A percentile compares a stretch with the other conserved stretches of the same genome.
phyloP scores from a whole-genome alignment of 164 flowering plant species.

The Dillenia turbinata region DNA sequence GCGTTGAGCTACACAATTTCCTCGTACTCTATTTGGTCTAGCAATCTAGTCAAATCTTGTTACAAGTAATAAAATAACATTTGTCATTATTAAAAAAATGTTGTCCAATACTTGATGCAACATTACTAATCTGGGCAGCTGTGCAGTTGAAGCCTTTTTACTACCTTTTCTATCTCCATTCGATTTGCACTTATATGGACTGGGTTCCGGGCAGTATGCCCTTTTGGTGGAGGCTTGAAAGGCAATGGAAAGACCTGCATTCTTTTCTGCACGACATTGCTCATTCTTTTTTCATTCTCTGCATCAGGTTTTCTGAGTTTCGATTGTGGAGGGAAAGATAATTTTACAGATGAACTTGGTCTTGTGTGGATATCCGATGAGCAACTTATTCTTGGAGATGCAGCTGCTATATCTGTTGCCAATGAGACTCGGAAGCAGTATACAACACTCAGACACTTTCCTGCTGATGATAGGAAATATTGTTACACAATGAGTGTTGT shows the following conservation, averaged over 20 bases:
- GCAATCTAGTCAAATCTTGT: too few relatives aligned
- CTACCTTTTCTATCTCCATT: too few relatives aligned
- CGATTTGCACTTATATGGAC: too few relatives aligned
- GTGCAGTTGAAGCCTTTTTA: too few relatives aligned
- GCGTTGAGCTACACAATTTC: too few relatives aligned
- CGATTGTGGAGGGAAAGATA: slow-evolving; percentile 76
- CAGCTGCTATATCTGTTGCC: slow-evolving; percentile 49
- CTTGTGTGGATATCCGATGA: slow-evolving; percentile 76
- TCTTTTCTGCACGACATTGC: neutral
- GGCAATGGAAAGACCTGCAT: neutral
- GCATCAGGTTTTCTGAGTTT: slow-evolving; percentile 87
- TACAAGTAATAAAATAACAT: too few relatives aligned
- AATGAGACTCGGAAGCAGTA: slow-evolving; percentile 78
- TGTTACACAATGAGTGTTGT: slow-evolving; percentile 73
- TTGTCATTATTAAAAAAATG: too few relatives aligned
- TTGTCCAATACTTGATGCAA: too few relatives aligned
- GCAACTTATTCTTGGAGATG: slow-evolving; percentile 46
- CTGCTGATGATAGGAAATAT: slow-evolving; percentile 77
- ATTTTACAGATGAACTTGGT: slow-evolving; percentile 76
- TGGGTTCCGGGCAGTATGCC: too few relatives aligned
- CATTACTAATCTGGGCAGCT: too few relatives aligned
- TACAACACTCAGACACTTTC: slow-evolving; percentile 70
- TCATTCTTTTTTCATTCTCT: slow-evolving; percentile 15
- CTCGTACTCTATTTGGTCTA: too few relatives aligned
- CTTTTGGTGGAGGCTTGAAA: too few relatives aligned